Conservation (phyloP, 2,329 filamentous ascomycete species). For the Colletotrichum horii region DNA sequence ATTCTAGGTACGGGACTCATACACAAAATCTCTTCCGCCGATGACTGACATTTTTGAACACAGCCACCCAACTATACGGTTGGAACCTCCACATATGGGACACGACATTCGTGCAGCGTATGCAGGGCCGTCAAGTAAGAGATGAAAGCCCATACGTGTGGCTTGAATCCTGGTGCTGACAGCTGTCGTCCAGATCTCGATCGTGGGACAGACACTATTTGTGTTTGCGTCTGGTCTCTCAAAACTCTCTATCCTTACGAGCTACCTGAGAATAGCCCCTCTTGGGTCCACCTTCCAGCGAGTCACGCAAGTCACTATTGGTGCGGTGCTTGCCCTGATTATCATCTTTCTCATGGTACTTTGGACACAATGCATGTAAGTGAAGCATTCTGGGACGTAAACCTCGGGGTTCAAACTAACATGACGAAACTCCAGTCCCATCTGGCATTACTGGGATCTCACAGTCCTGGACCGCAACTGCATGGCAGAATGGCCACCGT, state of each 20-base stretch:
- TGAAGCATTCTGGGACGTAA: not conserved
- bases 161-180: not conserved
- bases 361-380: constrained; percentile 42
- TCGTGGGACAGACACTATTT: constrained; percentile 44
- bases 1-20: constrained; percentile 26
- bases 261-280: constrained; percentile 44
- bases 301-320: constrained; percentile 31
- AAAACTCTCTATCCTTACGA: constrained; percentile 44
- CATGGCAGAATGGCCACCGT: constrained; percentile 30
- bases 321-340: constrained; percentile 31
- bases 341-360: constrained; percentile 38
- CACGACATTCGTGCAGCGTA: constrained; percentile 28
- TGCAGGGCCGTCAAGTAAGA: constrained; percentile 27
- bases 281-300: constrained; percentile 35
- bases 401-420: not conserved
- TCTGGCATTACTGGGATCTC: constrained; percentile 33
- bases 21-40: not conserved
- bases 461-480: constrained; percentile 26
- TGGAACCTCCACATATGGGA: constrained; percentile 46
- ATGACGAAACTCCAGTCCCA: constrained; percentile 7
- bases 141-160: rapidly evolving
- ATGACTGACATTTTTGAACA: rapidly evolving
- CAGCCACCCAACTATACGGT: constrained; percentile 37
- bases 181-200: constrained; percentile 36
- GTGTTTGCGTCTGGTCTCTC: constrained; percentile 40